Percentiles rank a stretch among this genome's conserved stretches.
These are phyloP conservation scores for Uronychia setigera DNA, from an alignment of 73 alveolate genomes.

Conservation along the genomic window DNA sequence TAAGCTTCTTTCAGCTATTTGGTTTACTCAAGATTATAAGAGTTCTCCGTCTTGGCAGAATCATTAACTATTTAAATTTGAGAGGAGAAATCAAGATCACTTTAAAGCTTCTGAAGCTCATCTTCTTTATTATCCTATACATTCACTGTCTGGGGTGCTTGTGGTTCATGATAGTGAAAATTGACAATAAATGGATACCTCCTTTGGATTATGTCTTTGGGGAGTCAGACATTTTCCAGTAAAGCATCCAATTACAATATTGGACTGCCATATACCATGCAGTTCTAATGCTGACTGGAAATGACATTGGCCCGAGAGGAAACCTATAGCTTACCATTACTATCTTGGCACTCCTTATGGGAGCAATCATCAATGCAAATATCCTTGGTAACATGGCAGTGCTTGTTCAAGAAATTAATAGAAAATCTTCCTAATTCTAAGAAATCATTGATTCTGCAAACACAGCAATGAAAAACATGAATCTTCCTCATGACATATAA, in stretches of 20 bases:
- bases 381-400: conserved; percentile 73
- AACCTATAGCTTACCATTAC: conserved; percentile 3
- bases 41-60: conserved; percentile 44
- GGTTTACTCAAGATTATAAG: conserved; percentile 50
- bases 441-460: conserved; percentile 59
- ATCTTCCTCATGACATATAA: conserved; percentile 36
- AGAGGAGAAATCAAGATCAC: conserved; percentile 51
- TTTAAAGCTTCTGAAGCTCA: conserved; percentile 11
- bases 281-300: conserved; percentile 14
- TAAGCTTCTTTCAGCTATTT: conserved; percentile 5
- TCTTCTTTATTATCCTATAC: conserved; percentile 31
- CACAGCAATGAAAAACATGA: conserved; percentile 68
- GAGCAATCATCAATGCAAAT: conserved; percentile 65
- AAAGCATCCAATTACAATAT: not conserved
- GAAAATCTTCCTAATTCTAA: conserved; percentile 26
- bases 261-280: conserved; percentile 18
- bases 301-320: conserved; percentile 23
- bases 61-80: conserved; percentile 44
- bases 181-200: conserved; percentile 23
- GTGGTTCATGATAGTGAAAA: conserved; percentile 14
- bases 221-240: not conserved
- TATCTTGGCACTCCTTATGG: conserved; percentile 19
- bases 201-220: conserved; percentile 14
- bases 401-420: conserved; percentile 27
- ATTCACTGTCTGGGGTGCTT: conserved; percentile 55